Evolutionary conservation across 176 grass and related monocot species (phyloP), one percentile per base, ranked within the genome.

Genomic region (Carex pumila): DNA sequence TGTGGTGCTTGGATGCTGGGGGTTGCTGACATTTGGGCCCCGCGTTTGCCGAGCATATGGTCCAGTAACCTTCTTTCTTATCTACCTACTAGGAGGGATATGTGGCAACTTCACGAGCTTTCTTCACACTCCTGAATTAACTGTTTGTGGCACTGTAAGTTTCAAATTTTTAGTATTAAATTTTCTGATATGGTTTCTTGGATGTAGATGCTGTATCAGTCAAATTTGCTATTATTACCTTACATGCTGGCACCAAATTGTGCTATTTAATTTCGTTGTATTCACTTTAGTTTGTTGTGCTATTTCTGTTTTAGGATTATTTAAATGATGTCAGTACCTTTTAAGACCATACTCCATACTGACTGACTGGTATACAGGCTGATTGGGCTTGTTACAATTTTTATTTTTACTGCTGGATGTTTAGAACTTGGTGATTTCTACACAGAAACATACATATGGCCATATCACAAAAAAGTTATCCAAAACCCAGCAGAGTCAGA

Each of bases 101-200:
- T 90, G 88, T 19, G 93, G 93, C 69, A 95, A 92, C 83, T 85
- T 95, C 21, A 92, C 87, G 56, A 95, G 93, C 83, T 92, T 89
- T 86, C 61, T 90, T 84, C 93, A 95, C 88, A 95, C 93, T 22
- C 79, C 93, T 54, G 93, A 95, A 77, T 79, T 92, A 71, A 95
- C 93, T 19, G 90, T 95, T 84, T 95, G 90, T 81, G 93, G 90
- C 45, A 95, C 93, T 43, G 93, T 95, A 83, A 92, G 93, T 90
- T 78, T 19, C 54, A 55, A 4, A 7, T 53, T 60, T 76, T 66
- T 12, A 56, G 3, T 53, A 85, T 22, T 32, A 17, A 53, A 56
- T 18, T 6, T 29, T 65, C 22, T 29, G n/a, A 39, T 52, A 21
- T 50, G 19, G 15, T 15, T 41, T 65, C 17, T 83, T 17, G 30